Evolutionary conservation across 371 early-diverging fungal species (phyloP), one percentile per base, ranked within the genome.

Genomic region (Apophysomyces variabilis): DNA sequence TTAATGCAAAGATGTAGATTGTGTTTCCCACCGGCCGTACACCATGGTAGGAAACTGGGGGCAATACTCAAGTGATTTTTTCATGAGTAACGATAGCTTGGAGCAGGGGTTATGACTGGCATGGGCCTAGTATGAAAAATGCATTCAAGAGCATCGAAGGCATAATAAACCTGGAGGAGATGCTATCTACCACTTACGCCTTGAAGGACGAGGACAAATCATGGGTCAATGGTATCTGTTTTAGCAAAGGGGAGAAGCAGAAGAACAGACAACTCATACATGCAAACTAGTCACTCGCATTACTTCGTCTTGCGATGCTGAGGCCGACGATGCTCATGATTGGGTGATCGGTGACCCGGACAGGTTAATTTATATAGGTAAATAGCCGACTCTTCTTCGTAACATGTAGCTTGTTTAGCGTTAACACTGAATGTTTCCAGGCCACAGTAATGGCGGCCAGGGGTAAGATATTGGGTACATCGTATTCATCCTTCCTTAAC

Each of bases 401-500:
- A 26, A 26, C 3, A 3, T 26, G 32, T 26, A 3, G 32, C 32
- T 26, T 26, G 32, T 26, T 26, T 26, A 26, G 32, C 32, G 32
- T 26, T 26, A 26, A 26, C 32, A 26, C 3, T 26, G 32, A 26
- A 26, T 26, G 3, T 26, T 26, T 26, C 0, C 32, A 80, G 90
- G 92, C 1, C 92, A 91, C 65, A 87, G 87, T 61, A 91, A 92
- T 66, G 92, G 92, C 0, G 92, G 90, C 0, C 92, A 92, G 67
- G 92, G 92, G 54, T 50, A 11, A 11, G 0, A 18, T 11, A 11
- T 7, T 21, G 21, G 6, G 1, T 0, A 6, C n/a, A n/a, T n/a
- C 8, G 9, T 50, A 26, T 26, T 26, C 32, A 26, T 26, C 32
- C 32, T 26, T 26, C 32, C 32, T 1, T 21, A 50, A 8, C n/a